Evolutionary conservation across 2,329 filamentous ascomycete species (phyloP), one percentile per base, ranked within the genome.

Genomic region (Sodiomyces alkalinus): DNA sequence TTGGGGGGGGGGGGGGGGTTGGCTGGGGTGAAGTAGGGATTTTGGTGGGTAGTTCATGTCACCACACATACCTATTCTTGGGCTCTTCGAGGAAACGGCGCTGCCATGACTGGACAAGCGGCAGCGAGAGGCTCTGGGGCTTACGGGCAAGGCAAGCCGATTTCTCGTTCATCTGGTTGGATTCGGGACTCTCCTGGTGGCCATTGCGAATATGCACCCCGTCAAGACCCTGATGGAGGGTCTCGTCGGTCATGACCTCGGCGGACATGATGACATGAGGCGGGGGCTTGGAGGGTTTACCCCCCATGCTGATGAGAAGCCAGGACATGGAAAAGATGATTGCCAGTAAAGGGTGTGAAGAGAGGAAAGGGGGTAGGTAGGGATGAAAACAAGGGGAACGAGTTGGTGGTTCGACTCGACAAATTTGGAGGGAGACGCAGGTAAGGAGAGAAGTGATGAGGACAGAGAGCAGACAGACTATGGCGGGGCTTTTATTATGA

Each of bases 11-110:
- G n/a, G n/a, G n/a, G n/a, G n/a, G n/a, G n/a, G n/a, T n/a, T n/a
- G n/a, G n/a, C n/a, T n/a, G n/a, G n/a, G n/a, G n/a, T n/a, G n/a
- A n/a, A n/a, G n/a, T n/a, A n/a, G n/a, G n/a, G n/a, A n/a, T n/a
- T n/a, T n/a, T n/a, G n/a, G n/a, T n/a, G n/a, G n/a, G n/a, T n/a
- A n/a, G n/a, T n/a, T n/a, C n/a, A n/a, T n/a, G n/a, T n/a, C 8
- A 17, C 22, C 8, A 14, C 7, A 34, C 45, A 39, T 37, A 74
- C 74, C 67, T 72, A 57, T 65, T 74, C 54, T 73, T 73, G 12
- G 75, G 68, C 43, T 80, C 72, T 26, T 64, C 53, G 36, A 81
- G 58, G 19, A 80, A 53, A 39, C 64, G 54, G 27, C 61, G 58
- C 50, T 79, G 69, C 73, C 75, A 79, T 26, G 62, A 47, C 33